Percentiles rank a stretch among this genome's conserved stretches.
Conservation (phyloP, 2,329 filamentous ascomycete species). For the Fusarium nurragi region DNA sequence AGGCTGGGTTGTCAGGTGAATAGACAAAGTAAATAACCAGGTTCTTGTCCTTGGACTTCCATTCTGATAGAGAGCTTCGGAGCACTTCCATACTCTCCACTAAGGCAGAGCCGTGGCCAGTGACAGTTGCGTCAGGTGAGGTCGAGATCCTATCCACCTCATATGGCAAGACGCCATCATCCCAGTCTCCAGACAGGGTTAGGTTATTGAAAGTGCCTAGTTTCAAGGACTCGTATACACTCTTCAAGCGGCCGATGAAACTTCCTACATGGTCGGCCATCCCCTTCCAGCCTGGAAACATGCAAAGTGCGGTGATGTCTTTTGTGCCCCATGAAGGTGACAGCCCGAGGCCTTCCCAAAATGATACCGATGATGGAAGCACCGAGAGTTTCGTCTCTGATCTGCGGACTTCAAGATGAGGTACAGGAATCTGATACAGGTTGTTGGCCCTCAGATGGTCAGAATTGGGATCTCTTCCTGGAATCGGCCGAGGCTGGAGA, state of each 20-base stretch:
- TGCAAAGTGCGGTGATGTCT: slow-evolving; percentile 74
- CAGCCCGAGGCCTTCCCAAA: slow-evolving; percentile 84
- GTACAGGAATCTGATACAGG: slow-evolving; percentile 71
- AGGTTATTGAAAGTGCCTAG: slow-evolving; percentile 72
- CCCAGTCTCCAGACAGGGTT: slow-evolving; percentile 51
- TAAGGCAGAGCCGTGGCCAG: slow-evolving; percentile 57
- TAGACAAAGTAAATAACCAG: slow-evolving; percentile 83
- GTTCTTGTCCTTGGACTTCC: slow-evolving; percentile 61
- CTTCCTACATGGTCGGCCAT: slow-evolving; percentile 67
- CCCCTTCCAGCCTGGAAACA: slow-evolving; percentile 74
- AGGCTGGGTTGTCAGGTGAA: slow-evolving; percentile 67
- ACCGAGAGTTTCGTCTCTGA: slow-evolving; percentile 76
- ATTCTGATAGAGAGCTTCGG: slow-evolving; percentile 56
- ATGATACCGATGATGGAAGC: slow-evolving; percentile 76
- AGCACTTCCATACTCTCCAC: slow-evolving; percentile 61
- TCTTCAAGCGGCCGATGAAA: slow-evolving; percentile 75
- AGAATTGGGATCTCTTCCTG: slow-evolving; percentile 52
- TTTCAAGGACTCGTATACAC: slow-evolving; percentile 77
- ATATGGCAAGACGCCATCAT: slow-evolving; percentile 60
- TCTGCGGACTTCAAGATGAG: slow-evolving; percentile 77
- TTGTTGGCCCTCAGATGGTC: slow-evolving; percentile 62
- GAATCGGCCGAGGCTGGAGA: slow-evolving; percentile 59
- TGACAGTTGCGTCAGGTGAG: slow-evolving; percentile 53
- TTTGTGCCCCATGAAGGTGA: slow-evolving; percentile 76
- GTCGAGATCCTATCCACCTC: slow-evolving; percentile 58